These are phyloP conservation scores for Aspergillus fischeri DNA, from an alignment of 2,329 filamentous ascomycete species.

Conservation along the genomic window DNA sequence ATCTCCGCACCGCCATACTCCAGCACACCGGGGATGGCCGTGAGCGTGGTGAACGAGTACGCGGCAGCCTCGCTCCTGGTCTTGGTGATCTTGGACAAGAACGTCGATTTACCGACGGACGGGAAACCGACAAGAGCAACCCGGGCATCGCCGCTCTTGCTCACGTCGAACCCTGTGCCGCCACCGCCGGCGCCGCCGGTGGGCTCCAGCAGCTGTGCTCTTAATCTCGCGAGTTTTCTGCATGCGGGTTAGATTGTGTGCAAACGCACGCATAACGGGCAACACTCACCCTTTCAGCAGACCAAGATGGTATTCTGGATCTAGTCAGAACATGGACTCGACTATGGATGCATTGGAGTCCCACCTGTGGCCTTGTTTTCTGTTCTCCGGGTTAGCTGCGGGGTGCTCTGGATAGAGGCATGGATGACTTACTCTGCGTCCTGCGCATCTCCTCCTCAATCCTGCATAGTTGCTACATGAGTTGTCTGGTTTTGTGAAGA, in stretches of 20 bases:
- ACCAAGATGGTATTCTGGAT: slow-evolving; percentile 91
- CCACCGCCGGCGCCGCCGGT: slow-evolving; percentile 73
- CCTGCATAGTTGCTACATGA: slow-evolving; percentile 48
- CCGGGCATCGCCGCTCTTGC: slow-evolving; percentile 91
- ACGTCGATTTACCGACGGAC: slow-evolving; percentile 97
- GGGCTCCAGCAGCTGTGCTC: slow-evolving; percentile 91
- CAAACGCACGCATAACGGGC: neutral
- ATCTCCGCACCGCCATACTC: slow-evolving; percentile 98
- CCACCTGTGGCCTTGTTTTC: slow-evolving; percentile 98
- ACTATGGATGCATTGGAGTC: slow-evolving; percentile 27
- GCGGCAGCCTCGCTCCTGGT: slow-evolving; percentile 94
- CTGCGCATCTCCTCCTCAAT: slow-evolving; percentile 99
- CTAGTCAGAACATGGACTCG: slow-evolving; percentile 8
- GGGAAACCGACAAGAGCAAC: slow-evolving; percentile 98
- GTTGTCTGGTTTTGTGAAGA: neutral
- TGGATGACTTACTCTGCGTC: slow-evolving; percentile 77
- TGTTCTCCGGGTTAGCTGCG: slow-evolving; percentile 44
- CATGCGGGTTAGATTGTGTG: slow-evolving; percentile 21
- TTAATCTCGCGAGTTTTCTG: slow-evolving; percentile 91
- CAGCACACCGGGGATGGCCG: slow-evolving; percentile 92
- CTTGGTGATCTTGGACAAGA: slow-evolving; percentile 98
- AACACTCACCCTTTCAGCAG: slow-evolving; percentile 81
- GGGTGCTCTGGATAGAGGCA: slow-evolving; percentile 18
- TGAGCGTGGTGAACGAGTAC: slow-evolving; percentile 96
- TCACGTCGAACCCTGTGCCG: slow-evolving; percentile 83